A percentile compares a stretch with the other conserved stretches of the same genome.
These are phyloP conservation scores for Arctostaphylos glauca DNA, from an alignment of 148 eudicot genomes.

Conservation along the genomic window DNA sequence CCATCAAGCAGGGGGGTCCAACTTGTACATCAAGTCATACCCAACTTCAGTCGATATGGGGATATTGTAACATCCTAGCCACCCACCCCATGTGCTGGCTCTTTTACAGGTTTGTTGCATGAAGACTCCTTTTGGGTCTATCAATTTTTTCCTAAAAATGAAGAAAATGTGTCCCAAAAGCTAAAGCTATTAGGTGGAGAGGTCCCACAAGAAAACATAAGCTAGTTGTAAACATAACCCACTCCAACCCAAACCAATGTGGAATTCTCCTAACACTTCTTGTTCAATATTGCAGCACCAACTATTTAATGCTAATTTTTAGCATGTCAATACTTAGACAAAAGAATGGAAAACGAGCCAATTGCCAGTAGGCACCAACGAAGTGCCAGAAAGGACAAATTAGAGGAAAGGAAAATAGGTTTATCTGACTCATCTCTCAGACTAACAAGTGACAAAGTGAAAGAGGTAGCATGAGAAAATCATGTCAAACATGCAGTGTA, in stretches of 20 bases:
- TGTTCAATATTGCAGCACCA: background rate
- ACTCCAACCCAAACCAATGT: conserved; percentile 1
- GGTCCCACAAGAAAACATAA: background rate
- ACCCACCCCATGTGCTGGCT: background rate
- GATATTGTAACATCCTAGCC: background rate
- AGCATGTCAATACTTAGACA: background rate
- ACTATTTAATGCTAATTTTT: background rate
- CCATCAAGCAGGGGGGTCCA: no score
- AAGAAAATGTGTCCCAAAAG: background rate
- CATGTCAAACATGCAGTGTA: background rate
- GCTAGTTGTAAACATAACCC: background rate
- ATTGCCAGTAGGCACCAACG: background rate
- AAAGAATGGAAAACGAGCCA: background rate
- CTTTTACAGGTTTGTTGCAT: background rate
- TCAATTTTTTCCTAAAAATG: background rate
- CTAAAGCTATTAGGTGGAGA: background rate
- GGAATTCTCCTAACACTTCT: background rate
- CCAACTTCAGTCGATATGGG: background rate
- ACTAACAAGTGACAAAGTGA: background rate
- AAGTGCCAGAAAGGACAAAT: background rate
- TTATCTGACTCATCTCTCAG: background rate
- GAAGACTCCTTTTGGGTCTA: background rate
- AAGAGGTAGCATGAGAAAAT: background rate
- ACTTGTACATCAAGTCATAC: background rate
- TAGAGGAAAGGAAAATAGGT: background rate